Conservation (phyloP, 2,329 filamentous ascomycete genomes). For the Hypoxylon sp. region DNA sequence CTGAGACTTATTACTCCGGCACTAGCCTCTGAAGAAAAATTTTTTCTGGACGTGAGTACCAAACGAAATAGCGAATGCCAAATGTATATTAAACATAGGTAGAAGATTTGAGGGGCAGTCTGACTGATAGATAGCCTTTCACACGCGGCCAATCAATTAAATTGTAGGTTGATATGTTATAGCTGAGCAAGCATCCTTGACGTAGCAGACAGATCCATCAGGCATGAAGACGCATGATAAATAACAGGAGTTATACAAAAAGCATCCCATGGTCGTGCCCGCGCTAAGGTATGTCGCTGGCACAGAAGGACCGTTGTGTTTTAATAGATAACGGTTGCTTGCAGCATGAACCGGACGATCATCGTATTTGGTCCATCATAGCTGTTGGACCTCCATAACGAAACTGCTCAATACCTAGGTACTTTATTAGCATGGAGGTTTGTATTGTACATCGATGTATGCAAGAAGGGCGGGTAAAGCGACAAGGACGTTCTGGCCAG, state of each 20-base stretch:
- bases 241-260: not conserved
- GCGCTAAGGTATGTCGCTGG: not conserved
- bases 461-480: slow-evolving; percentile 15
- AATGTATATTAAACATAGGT: slow-evolving; percentile 1
- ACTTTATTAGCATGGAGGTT: not conserved
- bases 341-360: slow-evolving; percentile 11
- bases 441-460: slow-evolving; percentile 23
- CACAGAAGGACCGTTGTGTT: not conserved
- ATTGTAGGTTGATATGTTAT: slow-evolving; percentile 11
- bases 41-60: slow-evolving; percentile 4
- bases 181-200: slow-evolving; percentile 23
- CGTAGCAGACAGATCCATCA: slow-evolving; percentile 27
- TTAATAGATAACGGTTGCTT: slow-evolving; percentile 21
- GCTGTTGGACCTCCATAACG: not conserved
- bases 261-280: not conserved
- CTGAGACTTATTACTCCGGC: slow-evolving; percentile 10
- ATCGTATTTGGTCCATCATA: not conserved
- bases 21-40: slow-evolving; percentile 2
- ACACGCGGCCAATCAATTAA: not conserved
- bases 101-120: not conserved
- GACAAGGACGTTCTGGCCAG: slow-evolving; percentile 18
- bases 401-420: not conserved
- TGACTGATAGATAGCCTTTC: not conserved
- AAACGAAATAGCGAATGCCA: slow-evolving; percentile 17
- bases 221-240: slow-evolving; percentile 17